Percentiles rank a stretch among this genome's conserved stretches.
These are phyloP conservation scores for Solanum lycopersicoides DNA, from an alignment of 257 asterid genomes.

Conservation along the genomic window DNA sequence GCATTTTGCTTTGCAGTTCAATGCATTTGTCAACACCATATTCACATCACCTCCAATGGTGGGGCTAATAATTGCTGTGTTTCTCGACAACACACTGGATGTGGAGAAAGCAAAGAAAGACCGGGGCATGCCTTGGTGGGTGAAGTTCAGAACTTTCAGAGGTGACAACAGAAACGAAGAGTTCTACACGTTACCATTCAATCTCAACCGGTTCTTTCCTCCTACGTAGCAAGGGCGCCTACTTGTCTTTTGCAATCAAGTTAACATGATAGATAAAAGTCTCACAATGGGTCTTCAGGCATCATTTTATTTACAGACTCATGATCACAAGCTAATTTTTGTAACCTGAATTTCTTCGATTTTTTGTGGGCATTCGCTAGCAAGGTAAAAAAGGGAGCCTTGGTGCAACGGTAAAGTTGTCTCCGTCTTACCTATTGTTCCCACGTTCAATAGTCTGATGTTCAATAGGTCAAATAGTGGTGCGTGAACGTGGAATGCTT, in stretches of 20 bases:
- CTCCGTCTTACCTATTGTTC: background rate
- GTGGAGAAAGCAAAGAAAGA: conserved; percentile 92
- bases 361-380: conserved; percentile 9
- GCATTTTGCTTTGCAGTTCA: conserved; percentile 48
- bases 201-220: conserved; percentile 94
- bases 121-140: conserved; percentile 99
- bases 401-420: background rate
- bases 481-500: background rate
- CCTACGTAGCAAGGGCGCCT: conserved; percentile 44
- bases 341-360: background rate
- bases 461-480: background rate
- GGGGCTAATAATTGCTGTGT: conserved; percentile 71
- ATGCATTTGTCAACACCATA: conserved; percentile 80
- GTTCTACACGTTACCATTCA: conserved; percentile 89
- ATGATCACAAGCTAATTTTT: background rate
- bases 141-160: conserved; percentile 81
- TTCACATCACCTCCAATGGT: conserved; percentile 86
- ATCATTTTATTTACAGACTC: background rate
- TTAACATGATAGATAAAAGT: conserved; percentile 15
- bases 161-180: conserved; percentile 95
- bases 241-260: background rate
- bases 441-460: background rate
- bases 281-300: conserved; percentile 1
- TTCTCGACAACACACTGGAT: conserved; percentile 87
- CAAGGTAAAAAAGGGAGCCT: background rate